Evolutionary conservation across 305 asterid species (phyloP).

Genomic region (Lippia alba): DNA sequence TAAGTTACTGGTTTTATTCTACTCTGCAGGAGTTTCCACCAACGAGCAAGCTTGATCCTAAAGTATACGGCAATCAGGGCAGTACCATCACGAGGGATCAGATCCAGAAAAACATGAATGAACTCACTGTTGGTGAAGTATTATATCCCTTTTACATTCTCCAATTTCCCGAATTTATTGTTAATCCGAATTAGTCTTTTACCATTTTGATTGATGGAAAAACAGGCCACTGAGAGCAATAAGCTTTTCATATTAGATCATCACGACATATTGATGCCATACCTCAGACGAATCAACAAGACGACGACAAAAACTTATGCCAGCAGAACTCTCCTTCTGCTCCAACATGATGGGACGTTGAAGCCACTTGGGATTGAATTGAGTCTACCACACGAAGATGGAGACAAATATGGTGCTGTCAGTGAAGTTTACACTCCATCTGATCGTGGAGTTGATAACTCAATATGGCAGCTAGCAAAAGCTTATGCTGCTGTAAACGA

Average conservation of each 20-base stretch:
- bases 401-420: constrained; percentile 50
- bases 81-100: constrained; percentile 50
- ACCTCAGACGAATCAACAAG: constrained; percentile 56
- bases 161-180: neutral
- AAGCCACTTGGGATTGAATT: constrained; percentile 69
- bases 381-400: constrained; percentile 57
- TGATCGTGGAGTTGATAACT: constrained; percentile 45
- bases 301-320: constrained; percentile 63
- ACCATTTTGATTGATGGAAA: neutral
- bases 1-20: constrained; percentile 21
- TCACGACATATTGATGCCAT: constrained; percentile 62
- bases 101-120: constrained; percentile 54
- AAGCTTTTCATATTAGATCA: constrained; percentile 64
- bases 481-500: constrained; percentile 68
- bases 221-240: constrained; percentile 48
- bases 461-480: constrained; percentile 70
- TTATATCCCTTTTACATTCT: constrained; percentile 1
- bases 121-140: constrained; percentile 54
- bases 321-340: constrained; percentile 58
- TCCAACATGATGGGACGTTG: constrained; percentile 58
- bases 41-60: constrained; percentile 47
- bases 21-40: constrained; percentile 63
- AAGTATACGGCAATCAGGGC: constrained; percentile 53
- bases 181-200: neutral
- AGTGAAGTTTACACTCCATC: constrained; percentile 54